Evolutionary conservation across 768 basidiomycete species (phyloP).

Genomic region (Suillus spraguei): DNA sequence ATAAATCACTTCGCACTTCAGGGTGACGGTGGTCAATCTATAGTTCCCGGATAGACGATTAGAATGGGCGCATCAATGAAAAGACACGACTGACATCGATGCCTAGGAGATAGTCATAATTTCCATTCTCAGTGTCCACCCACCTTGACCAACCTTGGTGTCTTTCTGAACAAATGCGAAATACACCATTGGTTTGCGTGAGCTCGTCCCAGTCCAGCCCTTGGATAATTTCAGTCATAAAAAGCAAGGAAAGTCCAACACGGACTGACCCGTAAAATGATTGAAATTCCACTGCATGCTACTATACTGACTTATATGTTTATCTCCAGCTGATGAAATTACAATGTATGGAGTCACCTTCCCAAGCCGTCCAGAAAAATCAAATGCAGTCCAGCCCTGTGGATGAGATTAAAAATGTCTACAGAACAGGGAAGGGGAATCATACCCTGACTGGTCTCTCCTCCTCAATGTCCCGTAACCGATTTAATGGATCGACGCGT

Average conservation of each 20-base stretch:
- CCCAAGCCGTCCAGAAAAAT: conserved; percentile 74
- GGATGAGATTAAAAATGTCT: conserved; percentile 10
- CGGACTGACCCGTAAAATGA: conserved; percentile 70
- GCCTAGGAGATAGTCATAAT: conserved; percentile 85
- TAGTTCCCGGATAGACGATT: conserved; percentile 18
- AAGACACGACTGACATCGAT: conserved; percentile 51
- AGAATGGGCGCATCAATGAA: background rate
- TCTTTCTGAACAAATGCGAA: conserved; percentile 64
- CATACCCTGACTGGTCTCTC: conserved; percentile 68
- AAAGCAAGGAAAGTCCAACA: background rate
- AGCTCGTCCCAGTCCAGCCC: conserved; percentile 87
- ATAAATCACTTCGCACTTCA: conserved; percentile 72
- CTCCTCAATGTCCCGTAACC: conserved; percentile 61
- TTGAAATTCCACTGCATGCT: conserved; percentile 70
- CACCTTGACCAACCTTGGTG: conserved; percentile 80
- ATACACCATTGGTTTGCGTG: conserved; percentile 64
- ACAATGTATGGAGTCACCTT: conserved; percentile 51
- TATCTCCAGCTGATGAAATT: background rate
- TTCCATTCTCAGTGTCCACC: conserved; percentile 85
- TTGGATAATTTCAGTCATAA: conserved; percentile 23
- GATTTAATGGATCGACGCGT: conserved; percentile 69
- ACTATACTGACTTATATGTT: conserved; percentile 57
- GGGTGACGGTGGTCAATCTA: conserved; percentile 87
- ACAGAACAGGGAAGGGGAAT: background rate
- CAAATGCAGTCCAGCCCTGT: conserved; percentile 86